Evolutionary conservation across 352 stramenopile genomes (phyloP).

Genomic region (Globisporangium heterothallicum): DNA sequence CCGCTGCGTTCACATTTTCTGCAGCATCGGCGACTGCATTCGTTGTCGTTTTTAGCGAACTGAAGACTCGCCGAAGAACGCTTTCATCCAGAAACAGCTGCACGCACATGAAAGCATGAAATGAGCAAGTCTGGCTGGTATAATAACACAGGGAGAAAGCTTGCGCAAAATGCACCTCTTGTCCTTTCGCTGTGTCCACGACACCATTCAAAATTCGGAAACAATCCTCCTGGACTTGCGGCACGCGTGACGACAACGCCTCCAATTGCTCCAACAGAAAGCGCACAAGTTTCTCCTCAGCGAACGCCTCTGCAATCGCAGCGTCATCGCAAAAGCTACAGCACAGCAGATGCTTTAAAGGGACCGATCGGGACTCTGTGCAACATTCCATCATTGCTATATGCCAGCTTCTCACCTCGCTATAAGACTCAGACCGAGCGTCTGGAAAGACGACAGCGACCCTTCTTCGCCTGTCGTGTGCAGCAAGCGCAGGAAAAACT

Average conservation of each 20-base stretch:
- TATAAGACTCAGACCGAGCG: slow-evolving; percentile 74
- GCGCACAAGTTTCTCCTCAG: slow-evolving; percentile 51
- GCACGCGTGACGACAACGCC: slow-evolving; percentile 14
- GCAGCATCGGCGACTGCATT: neutral
- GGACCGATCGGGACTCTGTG: too few relatives aligned
- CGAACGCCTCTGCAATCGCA: slow-evolving; percentile 42
- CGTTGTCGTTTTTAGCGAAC: slow-evolving; percentile 37
- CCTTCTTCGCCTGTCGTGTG: slow-evolving; percentile 57
- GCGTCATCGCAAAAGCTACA: slow-evolving; percentile 63
- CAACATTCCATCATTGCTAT: neutral
- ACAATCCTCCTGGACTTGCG: slow-evolving; percentile 41
- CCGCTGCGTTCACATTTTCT: slow-evolving; percentile 11
- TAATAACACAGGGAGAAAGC: too few relatives aligned
- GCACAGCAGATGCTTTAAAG: neutral
- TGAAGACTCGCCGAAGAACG: slow-evolving; percentile 39
- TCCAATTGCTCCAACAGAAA: slow-evolving; percentile 54
- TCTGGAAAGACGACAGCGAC: slow-evolving; percentile 66
- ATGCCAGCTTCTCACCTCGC: slow-evolving; percentile 36
- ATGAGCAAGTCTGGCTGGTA: too few relatives aligned
- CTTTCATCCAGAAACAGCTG: slow-evolving; percentile 44
- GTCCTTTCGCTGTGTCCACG: slow-evolving; percentile 38
- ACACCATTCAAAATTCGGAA: slow-evolving; percentile 43
- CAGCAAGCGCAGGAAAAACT: slow-evolving; percentile 78
- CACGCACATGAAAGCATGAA: slow-evolving; percentile 14
- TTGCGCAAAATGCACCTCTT: slow-evolving; percentile 19